phyloP scores from a whole-genome alignment of 345 rosid species.

The Salix brachista region DNA sequence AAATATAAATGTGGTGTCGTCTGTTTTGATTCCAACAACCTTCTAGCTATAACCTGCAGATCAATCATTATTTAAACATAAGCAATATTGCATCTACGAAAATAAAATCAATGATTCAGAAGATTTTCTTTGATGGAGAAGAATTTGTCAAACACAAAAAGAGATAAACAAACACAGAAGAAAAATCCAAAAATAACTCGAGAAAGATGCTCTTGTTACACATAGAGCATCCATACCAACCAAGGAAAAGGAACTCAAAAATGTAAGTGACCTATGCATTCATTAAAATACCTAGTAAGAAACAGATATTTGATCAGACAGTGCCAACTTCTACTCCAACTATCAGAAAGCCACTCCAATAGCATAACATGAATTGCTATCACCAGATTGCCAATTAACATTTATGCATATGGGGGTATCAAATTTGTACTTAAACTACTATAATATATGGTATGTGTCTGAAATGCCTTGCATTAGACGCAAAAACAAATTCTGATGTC shows the following conservation, averaged over 20 bases:
- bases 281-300: not conserved
- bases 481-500: not conserved
- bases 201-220: not conserved
- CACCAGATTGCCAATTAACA: too few species aligned
- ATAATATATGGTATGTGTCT: not conserved
- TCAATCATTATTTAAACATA: not conserved
- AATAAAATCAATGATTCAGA: too few species aligned
- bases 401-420: not conserved
- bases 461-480: not conserved
- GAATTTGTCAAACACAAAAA: not conserved
- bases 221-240: not conserved
- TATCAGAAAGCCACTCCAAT: not conserved
- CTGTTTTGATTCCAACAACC: constrained; percentile 96
- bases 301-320: not conserved
- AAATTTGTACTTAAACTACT: not conserved
- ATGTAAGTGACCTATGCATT: not conserved
- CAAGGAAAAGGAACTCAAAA: not conserved
- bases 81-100: too few species aligned
- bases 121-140: too few species aligned
- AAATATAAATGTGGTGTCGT: constrained; percentile 82
- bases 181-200: not conserved
- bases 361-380: too few species aligned
- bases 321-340: not conserved
- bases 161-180: not conserved
- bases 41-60: constrained; percentile 78